Evolutionary conservation across 1,139 yeast species (phyloP).

Genomic region (Yamadazyma oceani): DNA sequence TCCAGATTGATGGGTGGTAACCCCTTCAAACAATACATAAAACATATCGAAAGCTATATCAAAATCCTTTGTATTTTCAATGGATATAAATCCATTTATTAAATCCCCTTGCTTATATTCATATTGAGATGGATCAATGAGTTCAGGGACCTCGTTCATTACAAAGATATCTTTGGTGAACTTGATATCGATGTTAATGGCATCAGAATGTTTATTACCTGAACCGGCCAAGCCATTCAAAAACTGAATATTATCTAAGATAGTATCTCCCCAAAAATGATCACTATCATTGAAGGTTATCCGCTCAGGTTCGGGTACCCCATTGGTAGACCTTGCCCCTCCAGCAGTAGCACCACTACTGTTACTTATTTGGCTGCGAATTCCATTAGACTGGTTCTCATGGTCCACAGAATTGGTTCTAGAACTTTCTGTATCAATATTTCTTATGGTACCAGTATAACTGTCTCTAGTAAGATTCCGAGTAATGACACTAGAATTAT

Average conservation of each 20-base stretch:
- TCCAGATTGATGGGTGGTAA: conserved; percentile 17
- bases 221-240: conserved; percentile 34
- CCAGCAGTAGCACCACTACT: too few relatives aligned
- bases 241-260: conserved; percentile 39
- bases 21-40: conserved; percentile 43
- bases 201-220: conserved; percentile 26
- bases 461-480: neutral
- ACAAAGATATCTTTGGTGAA: conserved; percentile 41
- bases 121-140: conserved; percentile 32
- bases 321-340: too few relatives aligned
- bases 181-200: conserved; percentile 27
- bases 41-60: conserved; percentile 43
- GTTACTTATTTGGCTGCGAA: too few relatives aligned
- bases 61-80: conserved; percentile 26
- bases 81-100: conserved; percentile 37
- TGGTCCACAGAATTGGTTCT: too few relatives aligned
- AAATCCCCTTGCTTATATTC: conserved; percentile 45
- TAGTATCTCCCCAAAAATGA: conserved; percentile 36
- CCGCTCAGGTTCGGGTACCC: too few relatives aligned
- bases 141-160: conserved; percentile 26
- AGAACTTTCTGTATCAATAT: too few relatives aligned
- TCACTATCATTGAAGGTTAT: conserved; percentile 31
- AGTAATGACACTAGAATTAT: conserved; percentile 1
- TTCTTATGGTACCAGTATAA: too few relatives aligned
- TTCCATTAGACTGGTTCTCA: too few relatives aligned